Evolutionary conservation across 805 yeast species (phyloP).

Genomic region (Suhomyces sp.): DNA sequence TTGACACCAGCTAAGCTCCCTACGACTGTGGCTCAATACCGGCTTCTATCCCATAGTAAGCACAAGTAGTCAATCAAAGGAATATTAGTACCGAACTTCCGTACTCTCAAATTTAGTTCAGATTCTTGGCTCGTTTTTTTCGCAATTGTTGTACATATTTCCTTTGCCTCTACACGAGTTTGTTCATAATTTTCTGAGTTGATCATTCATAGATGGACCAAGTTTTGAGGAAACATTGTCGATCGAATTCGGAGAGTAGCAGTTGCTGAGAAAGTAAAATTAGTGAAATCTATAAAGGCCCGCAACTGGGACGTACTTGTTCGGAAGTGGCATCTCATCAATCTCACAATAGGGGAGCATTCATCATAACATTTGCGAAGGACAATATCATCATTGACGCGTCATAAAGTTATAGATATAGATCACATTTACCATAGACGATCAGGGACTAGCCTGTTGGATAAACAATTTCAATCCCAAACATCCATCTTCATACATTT

Average conservation of each 20-base stretch:
- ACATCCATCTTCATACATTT: neutral
- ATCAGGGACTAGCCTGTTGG: neutral
- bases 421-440: neutral
- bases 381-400: neutral
- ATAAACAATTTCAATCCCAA: neutral
- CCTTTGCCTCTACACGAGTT: conserved; percentile 5
- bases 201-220: conserved; percentile 1
- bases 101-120: neutral
- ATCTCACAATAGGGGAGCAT: neutral
- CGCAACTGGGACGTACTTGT: conserved; percentile 1
- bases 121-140: neutral
- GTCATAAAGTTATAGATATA: neutral
- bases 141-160: neutral
- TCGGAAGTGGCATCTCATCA: neutral
- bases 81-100: neutral
- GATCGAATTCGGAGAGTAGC: conserved; percentile 2
- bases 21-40: neutral
- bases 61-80: neutral
- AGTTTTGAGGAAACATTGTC: neutral
- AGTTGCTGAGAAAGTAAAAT: neutral
- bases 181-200: conserved; percentile 1
- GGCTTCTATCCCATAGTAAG: neutral
- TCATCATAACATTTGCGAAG: neutral
- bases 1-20: neutral
- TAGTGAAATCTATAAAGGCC: neutral